Percentiles rank a stretch among this genome's conserved stretches.
These are phyloP conservation scores for Bimuria novae-zelandiae DNA, from an alignment of 2,329 filamentous ascomycete genomes.

Conservation along the genomic window DNA sequence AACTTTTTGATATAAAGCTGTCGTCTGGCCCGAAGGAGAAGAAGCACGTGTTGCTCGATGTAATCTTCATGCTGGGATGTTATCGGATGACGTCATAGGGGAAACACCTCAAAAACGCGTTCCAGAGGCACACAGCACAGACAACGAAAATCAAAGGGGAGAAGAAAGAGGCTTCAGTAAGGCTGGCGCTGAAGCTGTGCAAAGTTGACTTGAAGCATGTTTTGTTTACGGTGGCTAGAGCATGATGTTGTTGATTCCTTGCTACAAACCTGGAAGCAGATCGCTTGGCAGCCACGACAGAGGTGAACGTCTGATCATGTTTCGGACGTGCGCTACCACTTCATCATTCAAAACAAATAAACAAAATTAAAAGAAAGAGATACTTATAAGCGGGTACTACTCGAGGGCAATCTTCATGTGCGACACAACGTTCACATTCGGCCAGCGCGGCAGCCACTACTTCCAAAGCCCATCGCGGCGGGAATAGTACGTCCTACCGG, in stretches of 20 bases:
- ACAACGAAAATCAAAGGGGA: neutral
- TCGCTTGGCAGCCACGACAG: constrained; percentile 40
- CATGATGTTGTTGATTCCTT: constrained; percentile 24
- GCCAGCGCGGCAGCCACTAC: constrained; percentile 42
- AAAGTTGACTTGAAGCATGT: neutral
- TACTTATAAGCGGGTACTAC: neutral
- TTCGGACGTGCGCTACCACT: neutral
- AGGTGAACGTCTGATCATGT: constrained; percentile 8
- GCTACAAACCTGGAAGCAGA: constrained; percentile 35
- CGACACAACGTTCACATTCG: constrained; percentile 40
- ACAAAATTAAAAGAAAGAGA: neutral
- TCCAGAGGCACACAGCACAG: neutral
- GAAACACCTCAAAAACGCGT: constrained; percentile 33
- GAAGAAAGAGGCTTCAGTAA: neutral
- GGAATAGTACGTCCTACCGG: constrained; percentile 28
- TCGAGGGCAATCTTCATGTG: constrained; percentile 28
- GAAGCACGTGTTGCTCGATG: constrained; percentile 31
- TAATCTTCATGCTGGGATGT: constrained; percentile 31
- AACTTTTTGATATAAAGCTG: constrained; percentile 39
- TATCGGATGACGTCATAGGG: constrained; percentile 29
- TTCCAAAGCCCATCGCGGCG: constrained; percentile 36
- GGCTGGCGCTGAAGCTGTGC: neutral
- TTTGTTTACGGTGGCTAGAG: constrained; percentile 8
- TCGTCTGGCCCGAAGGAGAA: constrained; percentile 43
- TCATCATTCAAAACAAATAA: neutral